phyloP scores from a whole-genome alignment of 768 basidiomycete species.

The Rhizopogon roseolus region DNA sequence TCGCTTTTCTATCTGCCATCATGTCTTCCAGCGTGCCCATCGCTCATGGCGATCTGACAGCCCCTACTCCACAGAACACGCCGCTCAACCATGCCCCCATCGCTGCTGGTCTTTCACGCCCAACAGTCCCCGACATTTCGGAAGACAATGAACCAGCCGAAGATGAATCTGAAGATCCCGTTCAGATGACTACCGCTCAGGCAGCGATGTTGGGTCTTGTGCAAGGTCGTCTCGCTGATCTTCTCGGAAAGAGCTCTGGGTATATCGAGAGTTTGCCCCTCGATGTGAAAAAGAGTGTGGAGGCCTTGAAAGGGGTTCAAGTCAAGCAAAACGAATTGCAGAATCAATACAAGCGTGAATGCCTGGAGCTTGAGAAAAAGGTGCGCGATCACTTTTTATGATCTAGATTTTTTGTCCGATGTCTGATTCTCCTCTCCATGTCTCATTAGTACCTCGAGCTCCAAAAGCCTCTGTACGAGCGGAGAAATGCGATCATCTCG shows the following conservation, averaged over 20 bases:
- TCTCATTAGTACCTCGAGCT: conserved; percentile 61
- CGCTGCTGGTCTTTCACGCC: conserved; percentile 73
- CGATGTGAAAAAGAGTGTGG: conserved; percentile 78
- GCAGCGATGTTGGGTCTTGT: conserved; percentile 81
- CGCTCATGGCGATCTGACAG: conserved; percentile 54
- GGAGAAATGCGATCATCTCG: conserved; percentile 78
- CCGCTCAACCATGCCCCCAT: conserved; percentile 82
- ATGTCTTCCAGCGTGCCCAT: conserved; percentile 76
- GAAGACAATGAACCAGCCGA: conserved; percentile 76
- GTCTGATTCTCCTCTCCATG: conserved; percentile 3
- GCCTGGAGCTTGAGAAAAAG: conserved; percentile 94
- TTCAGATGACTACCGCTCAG: conserved; percentile 41
- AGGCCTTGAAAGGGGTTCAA: conserved; percentile 93
- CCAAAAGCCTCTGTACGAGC: conserved; percentile 82
- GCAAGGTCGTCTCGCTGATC: conserved; percentile 77
- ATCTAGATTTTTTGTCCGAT: conserved; percentile 8
- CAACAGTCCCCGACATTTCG: conserved; percentile 82
- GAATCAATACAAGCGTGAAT: conserved; percentile 89
- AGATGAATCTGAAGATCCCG: conserved; percentile 40
- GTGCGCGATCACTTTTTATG: conserved; percentile 35
- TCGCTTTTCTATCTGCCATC: conserved; percentile 23
- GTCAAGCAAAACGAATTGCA: conserved; percentile 88
- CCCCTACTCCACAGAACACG: conserved; percentile 95
- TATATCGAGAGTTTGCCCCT: conserved; percentile 88
- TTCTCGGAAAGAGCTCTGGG: conserved; percentile 89